These are phyloP conservation scores for Furcasterigmium furcatum DNA, from an alignment of 2,329 filamentous ascomycete genomes.

Conservation along the genomic window DNA sequence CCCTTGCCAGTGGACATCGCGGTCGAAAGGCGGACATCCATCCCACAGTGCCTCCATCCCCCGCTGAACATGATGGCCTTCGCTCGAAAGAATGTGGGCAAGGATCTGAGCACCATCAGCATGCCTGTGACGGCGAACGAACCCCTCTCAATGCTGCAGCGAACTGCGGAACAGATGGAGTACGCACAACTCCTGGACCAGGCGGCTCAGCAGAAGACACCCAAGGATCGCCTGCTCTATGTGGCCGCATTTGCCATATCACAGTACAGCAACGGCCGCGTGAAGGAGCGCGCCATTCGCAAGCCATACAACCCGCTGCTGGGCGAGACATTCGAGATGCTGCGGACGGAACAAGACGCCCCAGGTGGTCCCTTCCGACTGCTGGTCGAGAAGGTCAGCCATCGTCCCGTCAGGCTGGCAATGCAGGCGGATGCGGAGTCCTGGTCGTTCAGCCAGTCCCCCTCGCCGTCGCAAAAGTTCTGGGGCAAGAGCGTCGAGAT, in stretches of 20 bases:
- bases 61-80: conserved; percentile 93
- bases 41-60: conserved; percentile 70
- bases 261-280: conserved; percentile 74
- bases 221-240: conserved; percentile 72
- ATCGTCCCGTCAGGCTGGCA: conserved; percentile 87
- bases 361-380: conserved; percentile 77
- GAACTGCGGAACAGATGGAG: conserved; percentile 85
- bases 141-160: conserved; percentile 82
- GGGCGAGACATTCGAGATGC: conserved; percentile 90
- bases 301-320: conserved; percentile 98
- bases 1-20: conserved; percentile 71
- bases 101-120: conserved; percentile 92
- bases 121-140: conserved; percentile 98
- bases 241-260: conserved; percentile 90
- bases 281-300: conserved; percentile 86
- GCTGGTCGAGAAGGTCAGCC: conserved; percentile 91
- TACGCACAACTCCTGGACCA: conserved; percentile 82
- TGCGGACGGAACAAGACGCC: conserved; percentile 74
- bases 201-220: conserved; percentile 59
- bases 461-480: conserved; percentile 91
- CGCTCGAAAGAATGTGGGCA: conserved; percentile 94
- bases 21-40: conserved; percentile 64
- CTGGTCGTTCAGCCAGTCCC: conserved; percentile 87
- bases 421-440: conserved; percentile 84
- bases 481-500: conserved; percentile 97